Percentiles rank a stretch among this genome's conserved stretches.
These are phyloP conservation scores for Amylostereum chailletii DNA, from an alignment of 1,284 basidiomycete genomes.

Conservation along the genomic window DNA sequence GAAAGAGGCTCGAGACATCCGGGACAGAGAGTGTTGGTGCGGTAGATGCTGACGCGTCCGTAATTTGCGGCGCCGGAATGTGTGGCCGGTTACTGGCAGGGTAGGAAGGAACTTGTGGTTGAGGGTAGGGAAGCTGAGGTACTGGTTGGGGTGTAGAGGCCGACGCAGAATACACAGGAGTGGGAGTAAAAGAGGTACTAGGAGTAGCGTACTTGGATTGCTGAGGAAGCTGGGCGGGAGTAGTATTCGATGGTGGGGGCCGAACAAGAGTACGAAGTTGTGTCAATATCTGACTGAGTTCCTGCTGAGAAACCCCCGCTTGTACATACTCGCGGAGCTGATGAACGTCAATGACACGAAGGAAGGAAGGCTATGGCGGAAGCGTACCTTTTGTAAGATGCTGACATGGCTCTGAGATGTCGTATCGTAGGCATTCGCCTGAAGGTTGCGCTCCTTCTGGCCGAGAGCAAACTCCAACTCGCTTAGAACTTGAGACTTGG, in stretches of 20 bases:
- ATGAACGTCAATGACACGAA: slow-evolving; percentile 10
- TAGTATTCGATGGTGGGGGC: slow-evolving; percentile 29
- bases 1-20: slow-evolving; percentile 53
- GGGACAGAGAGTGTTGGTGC: slow-evolving; percentile 17
- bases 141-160: background rate
- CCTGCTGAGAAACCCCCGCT: slow-evolving; percentile 70
- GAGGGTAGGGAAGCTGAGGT: slow-evolving; percentile 2
- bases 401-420: slow-evolving; percentile 55
- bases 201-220: slow-evolving; percentile 11
- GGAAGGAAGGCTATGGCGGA: background rate
- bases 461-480: slow-evolving; percentile 73
- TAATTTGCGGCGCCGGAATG: slow-evolving; percentile 17
- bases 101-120: slow-evolving; percentile 11
- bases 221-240: slow-evolving; percentile 17
- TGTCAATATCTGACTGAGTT: slow-evolving; percentile 71
- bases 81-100: slow-evolving; percentile 1
- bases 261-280: slow-evolving; percentile 67
- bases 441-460: slow-evolving; percentile 63
- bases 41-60: slow-evolving; percentile 20
- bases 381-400: slow-evolving; percentile 65
- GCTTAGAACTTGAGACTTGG: slow-evolving; percentile 68
- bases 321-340: slow-evolving; percentile 74
- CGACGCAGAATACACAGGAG: slow-evolving; percentile 9
- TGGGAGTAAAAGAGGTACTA: background rate
- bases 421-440: slow-evolving; percentile 59